Base-by-base conservation (phyloP, 2,329 filamentous ascomycete genomes). In the Botryotinia narcissicola region DNA sequence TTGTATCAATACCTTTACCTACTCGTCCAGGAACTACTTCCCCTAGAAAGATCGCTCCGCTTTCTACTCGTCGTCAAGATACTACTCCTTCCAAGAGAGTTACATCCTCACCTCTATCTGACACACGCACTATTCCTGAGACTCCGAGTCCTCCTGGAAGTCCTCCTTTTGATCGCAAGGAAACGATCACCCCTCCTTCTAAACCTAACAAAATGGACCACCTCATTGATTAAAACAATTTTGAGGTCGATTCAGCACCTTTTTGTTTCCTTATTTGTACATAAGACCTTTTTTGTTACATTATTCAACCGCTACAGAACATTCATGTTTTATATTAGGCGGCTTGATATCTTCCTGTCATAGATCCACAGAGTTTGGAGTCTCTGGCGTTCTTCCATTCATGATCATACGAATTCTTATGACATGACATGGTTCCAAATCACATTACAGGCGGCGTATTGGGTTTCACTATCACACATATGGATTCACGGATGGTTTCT, bases 361-460 rank as follows among this genome's bases (percentile, higher is more conserved):
- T 9, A 48, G 42, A 29, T 12, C 59, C 25, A 40, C 32, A 57
- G 46, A 37, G 20, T 66, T 48, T 57, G 42, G 73, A 44, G 51
- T 74, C 54, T 63, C 40, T 22, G 60, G 70, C 60, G 70, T 72
- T 72, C n/a, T 67, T 71, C 54, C 40, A 72, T 67, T 40, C 69
- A 48, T 68, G 40, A 42, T 61, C 63, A 64, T 72, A 64, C 40
- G 54, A 68, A 68, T 42, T 51, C 44, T 29, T 14, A 72, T 44
- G 70, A 54, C 60, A 72, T 72, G 18, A n/a, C 32, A 59, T 71
- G 42, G 69, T 48, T 64, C 44, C 25, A 42, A 66, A 54, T 60
- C 46, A 57, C 57, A 61, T 73, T 51, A 59, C 51, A 73, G 37
- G 46, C 22, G 67, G 67, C 54, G 59, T 63, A 57, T 59, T 73